Conservation (phyloP, 768 basidiomycete species). For the Pleurotus citrinopileatus region DNA sequence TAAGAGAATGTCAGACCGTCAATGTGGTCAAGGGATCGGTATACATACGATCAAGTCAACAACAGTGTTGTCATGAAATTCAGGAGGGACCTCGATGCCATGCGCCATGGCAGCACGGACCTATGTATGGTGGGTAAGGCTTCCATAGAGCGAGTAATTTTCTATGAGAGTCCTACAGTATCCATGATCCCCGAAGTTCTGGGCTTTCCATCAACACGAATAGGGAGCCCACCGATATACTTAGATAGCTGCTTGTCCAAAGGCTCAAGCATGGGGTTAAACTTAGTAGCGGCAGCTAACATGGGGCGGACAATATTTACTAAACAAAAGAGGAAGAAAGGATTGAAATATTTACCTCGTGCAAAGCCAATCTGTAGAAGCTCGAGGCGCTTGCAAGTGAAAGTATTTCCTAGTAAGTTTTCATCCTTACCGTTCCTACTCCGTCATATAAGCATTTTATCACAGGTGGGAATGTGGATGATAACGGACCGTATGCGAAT, state of each 20-base stretch:
- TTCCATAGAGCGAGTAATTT: not conserved
- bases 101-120: conserved; percentile 70
- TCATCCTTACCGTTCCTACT: conserved; percentile 67
- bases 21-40: not conserved
- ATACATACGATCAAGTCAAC: conserved; percentile 54
- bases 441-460: not conserved
- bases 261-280: conserved; percentile 57
- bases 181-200: conserved; percentile 74
- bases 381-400: conserved; percentile 65
- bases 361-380: conserved; percentile 62
- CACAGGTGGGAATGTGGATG: not conserved
- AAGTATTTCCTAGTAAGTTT: conserved; percentile 66
- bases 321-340: not conserved
- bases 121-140: conserved; percentile 27
- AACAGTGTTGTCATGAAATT: conserved; percentile 63
- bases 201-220: conserved; percentile 75
- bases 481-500: conserved; percentile 51
- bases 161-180: conserved; percentile 40
- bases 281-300: conserved; percentile 60
- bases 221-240: conserved; percentile 63
- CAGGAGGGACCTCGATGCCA: conserved; percentile 65
- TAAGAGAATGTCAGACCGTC: not conserved
- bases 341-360: conserved; percentile 39
- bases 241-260: conserved; percentile 68
- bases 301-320: not conserved